Conservation (phyloP, 1,284 basidiomycete genomes). For the Ceratobasidium sp. region DNA sequence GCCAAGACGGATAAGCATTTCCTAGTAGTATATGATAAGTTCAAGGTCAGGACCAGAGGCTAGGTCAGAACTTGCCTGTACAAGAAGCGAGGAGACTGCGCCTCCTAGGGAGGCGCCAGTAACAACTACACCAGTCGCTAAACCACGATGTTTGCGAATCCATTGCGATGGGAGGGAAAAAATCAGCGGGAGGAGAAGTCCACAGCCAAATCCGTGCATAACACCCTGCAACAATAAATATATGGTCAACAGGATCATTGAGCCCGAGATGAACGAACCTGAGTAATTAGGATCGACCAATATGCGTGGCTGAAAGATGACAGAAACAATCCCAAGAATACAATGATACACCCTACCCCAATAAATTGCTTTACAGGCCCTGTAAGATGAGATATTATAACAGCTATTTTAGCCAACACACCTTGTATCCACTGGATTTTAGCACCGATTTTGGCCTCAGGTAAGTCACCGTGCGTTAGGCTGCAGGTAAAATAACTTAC, state of each 20-base stretch:
- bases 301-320: constrained; percentile 47
- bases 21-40: constrained; percentile 41
- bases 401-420: background rate
- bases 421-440: constrained; percentile 35
- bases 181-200: constrained; percentile 22
- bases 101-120: constrained; percentile 48
- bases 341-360: constrained; percentile 45
- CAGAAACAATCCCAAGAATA: constrained; percentile 43
- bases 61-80: constrained; percentile 3
- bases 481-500: constrained; percentile 27
- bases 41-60: constrained; percentile 46
- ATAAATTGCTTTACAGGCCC: constrained; percentile 48
- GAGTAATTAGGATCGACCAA: constrained; percentile 49
- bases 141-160: constrained; percentile 47
- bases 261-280: constrained; percentile 46
- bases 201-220: constrained; percentile 27
- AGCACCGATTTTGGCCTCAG: too few species aligned
- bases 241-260: constrained; percentile 46
- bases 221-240: constrained; percentile 23
- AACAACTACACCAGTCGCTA: constrained; percentile 49
- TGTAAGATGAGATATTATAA: background rate
- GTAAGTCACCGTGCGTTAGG: background rate
- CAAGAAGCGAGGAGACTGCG: constrained; percentile 11
- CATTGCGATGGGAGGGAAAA: constrained; percentile 49
- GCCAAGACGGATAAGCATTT: constrained; percentile 45